Conservation (phyloP, 169 alveolate species). For the Plasmodium coatneyi region DNA sequence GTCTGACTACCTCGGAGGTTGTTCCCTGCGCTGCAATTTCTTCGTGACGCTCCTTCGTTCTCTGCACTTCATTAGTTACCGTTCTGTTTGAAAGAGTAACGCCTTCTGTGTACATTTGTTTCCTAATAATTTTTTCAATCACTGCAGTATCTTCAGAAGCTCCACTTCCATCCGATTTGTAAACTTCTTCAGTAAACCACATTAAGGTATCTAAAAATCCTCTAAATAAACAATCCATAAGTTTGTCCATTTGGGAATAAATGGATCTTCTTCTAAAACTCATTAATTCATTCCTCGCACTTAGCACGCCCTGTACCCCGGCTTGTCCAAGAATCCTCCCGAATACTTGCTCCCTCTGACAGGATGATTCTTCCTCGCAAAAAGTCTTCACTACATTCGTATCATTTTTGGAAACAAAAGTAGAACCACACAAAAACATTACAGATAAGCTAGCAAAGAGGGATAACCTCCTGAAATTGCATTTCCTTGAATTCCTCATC, state of each 20-base stretch:
- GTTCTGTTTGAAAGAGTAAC: slow-evolving; percentile 47
- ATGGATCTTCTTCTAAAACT: slow-evolving; percentile 16
- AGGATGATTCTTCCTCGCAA: not conserved
- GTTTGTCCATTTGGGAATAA: slow-evolving; percentile 15
- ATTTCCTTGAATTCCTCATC: slow-evolving; percentile 6
- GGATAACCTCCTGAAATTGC: not conserved
- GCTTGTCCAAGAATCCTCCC: not conserved
- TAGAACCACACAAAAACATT: not conserved
- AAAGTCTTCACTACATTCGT: not conserved
- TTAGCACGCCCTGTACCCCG: slow-evolving; percentile 7
- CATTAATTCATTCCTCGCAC: slow-evolving; percentile 15
- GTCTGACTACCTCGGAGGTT: slow-evolving; percentile 10
- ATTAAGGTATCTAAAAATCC: slow-evolving; percentile 43
- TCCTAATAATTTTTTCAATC: slow-evolving; percentile 33
- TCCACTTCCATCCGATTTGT: slow-evolving; percentile 24
- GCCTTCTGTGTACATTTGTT: slow-evolving; percentile 29
- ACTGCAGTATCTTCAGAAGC: not conserved
- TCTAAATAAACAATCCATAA: slow-evolving; percentile 38
- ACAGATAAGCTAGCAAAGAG: slow-evolving; percentile 1
- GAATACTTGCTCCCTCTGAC: not conserved
- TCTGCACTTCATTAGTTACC: slow-evolving; percentile 28
- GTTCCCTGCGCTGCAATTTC: slow-evolving; percentile 22
- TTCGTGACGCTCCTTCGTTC: slow-evolving; percentile 38
- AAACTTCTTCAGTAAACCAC: slow-evolving; percentile 28
- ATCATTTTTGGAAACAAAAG: not conserved